Evolutionary conservation across 352 stramenopile genomes (phyloP), one percentile per base, ranked within the genome.

Genomic region (Phytopythium boreale): DNA sequence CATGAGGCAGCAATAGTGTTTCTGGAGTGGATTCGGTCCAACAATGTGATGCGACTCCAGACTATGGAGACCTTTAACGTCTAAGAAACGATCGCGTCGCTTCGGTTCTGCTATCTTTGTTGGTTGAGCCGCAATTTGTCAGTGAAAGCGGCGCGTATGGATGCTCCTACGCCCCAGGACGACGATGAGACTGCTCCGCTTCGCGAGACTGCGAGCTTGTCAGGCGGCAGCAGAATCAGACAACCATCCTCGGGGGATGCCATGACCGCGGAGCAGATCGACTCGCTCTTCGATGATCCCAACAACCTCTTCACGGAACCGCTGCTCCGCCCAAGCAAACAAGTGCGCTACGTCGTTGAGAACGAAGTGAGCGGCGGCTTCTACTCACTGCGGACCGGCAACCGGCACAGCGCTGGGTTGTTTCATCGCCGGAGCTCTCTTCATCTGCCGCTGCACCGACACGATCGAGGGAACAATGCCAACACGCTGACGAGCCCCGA

Each of bases 291-390:
- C 39, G 56, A 61, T 19, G 43, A 31, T 22, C 6, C 24, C 5
- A 46, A 8, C 53, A 49, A 34, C 53, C 11, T 50, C 7, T 50
- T 61, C 56, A 37, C 39, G 20, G 39, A 52, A 4, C 56, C 53
- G 19, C 15, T 52, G 22, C 6, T 26, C 1, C 36, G 37, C 9
- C 24, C 56, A 27, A 39, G 39, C 37, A 61, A 50, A 24, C 39
- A 61, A 19, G 14, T 61, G 36, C 70, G 70, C 51, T 80, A 80
- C 62, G 27, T 86, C 10, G 66, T 86, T 15, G 82, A 89, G 57
- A 84, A 89, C 59, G 75, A 87, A 46, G 63, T 74, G 41, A 88
- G 76, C 43, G 82, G 82, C 5, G 79, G 85, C 53, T 91, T 91
- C 56, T 86, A 85, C 36, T 77, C 79, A 24, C 67, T 88, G 14